A percentile compares a stretch with the other conserved stretches of the same genome.
phyloP scores from a whole-genome alignment of 495 filamentous ascomycete genomes.

The Cenococcum geophilum region DNA sequence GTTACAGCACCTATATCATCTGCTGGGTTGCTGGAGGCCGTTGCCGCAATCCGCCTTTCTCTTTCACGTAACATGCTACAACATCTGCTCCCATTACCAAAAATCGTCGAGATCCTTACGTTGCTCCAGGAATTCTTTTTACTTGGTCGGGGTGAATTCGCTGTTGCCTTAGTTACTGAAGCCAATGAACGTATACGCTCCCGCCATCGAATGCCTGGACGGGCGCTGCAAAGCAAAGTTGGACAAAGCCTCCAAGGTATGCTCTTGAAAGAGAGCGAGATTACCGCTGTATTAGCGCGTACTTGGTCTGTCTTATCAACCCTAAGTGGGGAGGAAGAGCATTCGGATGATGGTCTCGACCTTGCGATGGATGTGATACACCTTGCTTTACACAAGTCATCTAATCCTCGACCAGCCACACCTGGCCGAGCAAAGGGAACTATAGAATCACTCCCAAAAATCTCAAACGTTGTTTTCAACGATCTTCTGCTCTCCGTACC shows the following conservation, averaged over 20 bases:
- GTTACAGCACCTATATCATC: slow-evolving; percentile 67
- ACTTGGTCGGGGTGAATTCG: slow-evolving; percentile 84
- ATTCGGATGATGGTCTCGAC: slow-evolving; percentile 68
- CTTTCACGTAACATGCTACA: slow-evolving; percentile 76
- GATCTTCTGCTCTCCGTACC: slow-evolving; percentile 78
- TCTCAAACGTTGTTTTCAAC: slow-evolving; percentile 51
- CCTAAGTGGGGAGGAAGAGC: slow-evolving; percentile 64
- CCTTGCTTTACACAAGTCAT: slow-evolving; percentile 48
- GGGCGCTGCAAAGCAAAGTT: slow-evolving; percentile 35
- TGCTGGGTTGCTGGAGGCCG: slow-evolving; percentile 59
- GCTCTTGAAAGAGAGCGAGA: slow-evolving; percentile 79
- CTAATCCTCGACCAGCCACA: slow-evolving; percentile 27
- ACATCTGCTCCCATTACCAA: slow-evolving; percentile 66
- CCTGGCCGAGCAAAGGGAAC: slow-evolving; percentile 28
- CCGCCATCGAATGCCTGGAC: slow-evolving; percentile 39
- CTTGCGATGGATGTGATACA: slow-evolving; percentile 70
- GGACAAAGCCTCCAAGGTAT: slow-evolving; percentile 47
- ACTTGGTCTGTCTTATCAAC: slow-evolving; percentile 72
- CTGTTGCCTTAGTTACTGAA: slow-evolving; percentile 73
- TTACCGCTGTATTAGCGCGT: slow-evolving; percentile 62
- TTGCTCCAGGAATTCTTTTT: slow-evolving; percentile 83
- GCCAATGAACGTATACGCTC: slow-evolving; percentile 67
- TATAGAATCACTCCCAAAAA: slow-evolving; percentile 8
- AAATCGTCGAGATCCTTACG: slow-evolving; percentile 68
- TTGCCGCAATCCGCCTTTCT: slow-evolving; percentile 70